Evolutionary conservation across 192 early-diverging fungal species (phyloP).

Genomic region (Dissophora ornata): DNA sequence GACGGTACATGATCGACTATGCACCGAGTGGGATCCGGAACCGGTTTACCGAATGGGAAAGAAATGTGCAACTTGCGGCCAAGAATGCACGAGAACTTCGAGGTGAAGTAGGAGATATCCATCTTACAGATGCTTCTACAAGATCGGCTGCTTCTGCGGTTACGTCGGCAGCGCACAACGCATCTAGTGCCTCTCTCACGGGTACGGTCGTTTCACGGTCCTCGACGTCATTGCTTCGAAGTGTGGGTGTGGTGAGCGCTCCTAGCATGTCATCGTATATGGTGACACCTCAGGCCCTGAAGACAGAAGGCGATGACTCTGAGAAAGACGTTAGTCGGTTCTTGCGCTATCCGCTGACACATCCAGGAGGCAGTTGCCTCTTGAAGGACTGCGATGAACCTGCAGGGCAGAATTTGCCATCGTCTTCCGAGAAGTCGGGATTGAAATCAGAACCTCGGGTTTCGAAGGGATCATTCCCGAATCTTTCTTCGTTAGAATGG

Average conservation of each 20-base stretch:
- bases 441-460: no score
- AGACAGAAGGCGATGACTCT: slow-evolving; percentile 24
- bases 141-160: neutral
- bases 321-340: slow-evolving; percentile 23
- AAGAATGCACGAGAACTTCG: slow-evolving; percentile 32
- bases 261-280: slow-evolving; percentile 6
- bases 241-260: no score
- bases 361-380: neutral
- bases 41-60: slow-evolving; percentile 44
- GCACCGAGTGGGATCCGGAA: slow-evolving; percentile 27
- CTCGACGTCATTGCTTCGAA: neutral
- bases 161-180: neutral
- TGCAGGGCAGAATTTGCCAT: no score
- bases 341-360: neutral
- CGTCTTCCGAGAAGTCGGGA: no score
- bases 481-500: neutral
- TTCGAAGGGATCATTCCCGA: no score
- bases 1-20: slow-evolving; percentile 36
- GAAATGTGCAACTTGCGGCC: slow-evolving; percentile 23
- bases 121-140: neutral
- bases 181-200: neutral
- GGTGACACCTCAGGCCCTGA: slow-evolving; percentile 21
- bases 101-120: slow-evolving; percentile 28
- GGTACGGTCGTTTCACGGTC: neutral
- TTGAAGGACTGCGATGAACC: neutral